These are phyloP conservation scores for Phallus indusiatus DNA, from an alignment of 768 basidiomycete species.

Conservation along the genomic window DNA sequence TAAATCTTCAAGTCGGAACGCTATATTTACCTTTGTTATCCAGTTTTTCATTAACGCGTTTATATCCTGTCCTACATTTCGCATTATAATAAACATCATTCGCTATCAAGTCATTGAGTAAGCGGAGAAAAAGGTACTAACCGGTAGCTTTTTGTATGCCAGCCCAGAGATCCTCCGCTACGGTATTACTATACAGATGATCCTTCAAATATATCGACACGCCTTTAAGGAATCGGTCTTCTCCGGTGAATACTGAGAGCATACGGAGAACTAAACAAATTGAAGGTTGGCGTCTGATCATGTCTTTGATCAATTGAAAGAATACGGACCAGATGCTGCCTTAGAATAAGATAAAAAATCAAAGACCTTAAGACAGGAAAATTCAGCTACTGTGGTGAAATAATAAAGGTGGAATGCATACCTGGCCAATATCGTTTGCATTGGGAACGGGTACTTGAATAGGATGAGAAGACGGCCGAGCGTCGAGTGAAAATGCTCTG, in stretches of 20 bases:
- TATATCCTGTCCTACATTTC: slow-evolving; percentile 48
- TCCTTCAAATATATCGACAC: slow-evolving; percentile 90
- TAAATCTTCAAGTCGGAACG: background rate
- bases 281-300: background rate
- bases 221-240: slow-evolving; percentile 78
- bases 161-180: slow-evolving; percentile 80
- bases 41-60: slow-evolving; percentile 82
- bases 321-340: slow-evolving; percentile 55
- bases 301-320: background rate
- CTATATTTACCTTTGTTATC: slow-evolving; percentile 59
- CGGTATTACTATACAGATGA: slow-evolving; percentile 75
- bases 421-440: slow-evolving; percentile 75
- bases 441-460: slow-evolving; percentile 88
- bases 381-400: background rate
- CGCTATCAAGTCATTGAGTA: too few relatives aligned
- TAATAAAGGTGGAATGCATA: slow-evolving; percentile 15
- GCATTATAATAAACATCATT: background rate
- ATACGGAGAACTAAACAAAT: slow-evolving; percentile 76
- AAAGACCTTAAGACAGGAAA: slow-evolving; percentile 54
- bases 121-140: slow-evolving; percentile 12
- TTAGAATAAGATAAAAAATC: slow-evolving; percentile 83
- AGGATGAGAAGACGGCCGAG: slow-evolving; percentile 82
- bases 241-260: slow-evolving; percentile 84
- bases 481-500: slow-evolving; percentile 69
- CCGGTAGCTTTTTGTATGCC: slow-evolving; percentile 72